Conservation (phyloP, 495 filamentous ascomycete species). For the Tuber melanosporum region DNA sequence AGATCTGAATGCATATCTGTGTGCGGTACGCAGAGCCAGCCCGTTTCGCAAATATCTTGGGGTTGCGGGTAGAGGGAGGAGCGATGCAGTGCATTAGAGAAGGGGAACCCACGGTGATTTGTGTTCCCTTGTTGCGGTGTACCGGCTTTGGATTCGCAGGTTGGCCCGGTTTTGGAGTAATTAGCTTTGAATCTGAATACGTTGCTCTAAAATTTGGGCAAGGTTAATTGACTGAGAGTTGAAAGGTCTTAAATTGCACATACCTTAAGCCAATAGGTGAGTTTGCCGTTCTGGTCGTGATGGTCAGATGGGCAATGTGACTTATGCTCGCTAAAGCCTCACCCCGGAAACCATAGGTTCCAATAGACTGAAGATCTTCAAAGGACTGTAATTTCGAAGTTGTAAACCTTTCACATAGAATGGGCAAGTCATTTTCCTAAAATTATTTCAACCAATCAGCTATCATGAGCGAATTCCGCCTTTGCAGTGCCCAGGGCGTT, state of each 20-base stretch:
- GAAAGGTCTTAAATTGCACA: not conserved
- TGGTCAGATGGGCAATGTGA: conserved; percentile 91
- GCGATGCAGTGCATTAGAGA: not conserved
- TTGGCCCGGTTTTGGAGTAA: conserved; percentile 86
- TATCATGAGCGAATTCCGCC: conserved; percentile 15
- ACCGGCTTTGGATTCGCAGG: conserved; percentile 78
- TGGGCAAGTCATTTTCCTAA: conserved; percentile 81
- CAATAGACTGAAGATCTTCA: conserved; percentile 85
- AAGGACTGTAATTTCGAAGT: conserved; percentile 94
- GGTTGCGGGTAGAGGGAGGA: not conserved
- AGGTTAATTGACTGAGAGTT: conserved; percentile 9
- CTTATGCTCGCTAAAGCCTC: conserved; percentile 98
- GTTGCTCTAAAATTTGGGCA: conserved; percentile 51
- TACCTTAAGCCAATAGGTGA: conserved; percentile 77
- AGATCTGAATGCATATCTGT: not conserved
- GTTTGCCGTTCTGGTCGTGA: conserved; percentile 87
- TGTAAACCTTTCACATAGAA: conserved; percentile 93
- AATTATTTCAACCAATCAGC: conserved; percentile 15
- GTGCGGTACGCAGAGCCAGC: conserved; percentile 6
- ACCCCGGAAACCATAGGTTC: conserved; percentile 94
- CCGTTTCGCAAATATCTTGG: conserved; percentile 9
- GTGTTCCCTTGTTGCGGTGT: conserved; percentile 88
- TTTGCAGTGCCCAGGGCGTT: not conserved
- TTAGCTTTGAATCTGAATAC: conserved; percentile 77
- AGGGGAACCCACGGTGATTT: conserved; percentile 65